Evolutionary conservation across 129 eudicot genomes (phyloP).

Genomic region (Arctium minus): DNA sequence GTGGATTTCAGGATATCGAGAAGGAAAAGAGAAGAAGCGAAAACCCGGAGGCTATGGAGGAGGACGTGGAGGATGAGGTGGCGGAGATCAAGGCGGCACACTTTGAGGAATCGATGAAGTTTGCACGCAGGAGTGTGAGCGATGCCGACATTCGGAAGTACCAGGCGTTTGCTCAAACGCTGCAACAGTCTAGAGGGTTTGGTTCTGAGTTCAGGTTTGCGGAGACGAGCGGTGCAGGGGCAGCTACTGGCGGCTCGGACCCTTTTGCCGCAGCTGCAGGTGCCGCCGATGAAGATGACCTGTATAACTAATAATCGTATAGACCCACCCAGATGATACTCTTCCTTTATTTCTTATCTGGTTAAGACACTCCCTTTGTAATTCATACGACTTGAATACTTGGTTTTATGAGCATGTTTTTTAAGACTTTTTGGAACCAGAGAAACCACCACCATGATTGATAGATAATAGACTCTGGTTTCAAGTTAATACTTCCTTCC

Average conservation of each 20-base stretch:
- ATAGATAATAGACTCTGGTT: no score
- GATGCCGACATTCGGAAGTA: constrained; percentile 91
- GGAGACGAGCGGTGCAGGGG: constrained; percentile 32
- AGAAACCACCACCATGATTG: no score
- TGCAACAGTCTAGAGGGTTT: constrained; percentile 77
- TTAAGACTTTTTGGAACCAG: not conserved
- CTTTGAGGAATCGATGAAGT: constrained; percentile 93
- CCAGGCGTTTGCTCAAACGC: constrained; percentile 75
- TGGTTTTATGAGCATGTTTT: not conserved
- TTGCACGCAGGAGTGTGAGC: constrained; percentile 94
- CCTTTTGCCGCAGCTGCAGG: constrained; percentile 81
- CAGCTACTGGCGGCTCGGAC: constrained; percentile 37
- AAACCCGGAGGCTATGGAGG: constrained; percentile 83
- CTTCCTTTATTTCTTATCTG: not conserved
- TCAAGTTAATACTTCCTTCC: no score
- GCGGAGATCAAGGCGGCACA: constrained; percentile 71
- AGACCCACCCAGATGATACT: not conserved
- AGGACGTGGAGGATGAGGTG: constrained; percentile 69
- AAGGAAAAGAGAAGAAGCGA: constrained; percentile 59
- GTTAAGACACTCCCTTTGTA: not conserved
- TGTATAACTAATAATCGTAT: constrained; percentile 48
- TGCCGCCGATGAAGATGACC: constrained; percentile 87
- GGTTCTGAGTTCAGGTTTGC: constrained; percentile 66
- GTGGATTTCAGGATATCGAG: constrained; percentile 54
- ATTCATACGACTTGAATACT: not conserved